phyloP scores from a whole-genome alignment of 495 filamentous ascomycete genomes.

The Apiosordaria backusii region DNA sequence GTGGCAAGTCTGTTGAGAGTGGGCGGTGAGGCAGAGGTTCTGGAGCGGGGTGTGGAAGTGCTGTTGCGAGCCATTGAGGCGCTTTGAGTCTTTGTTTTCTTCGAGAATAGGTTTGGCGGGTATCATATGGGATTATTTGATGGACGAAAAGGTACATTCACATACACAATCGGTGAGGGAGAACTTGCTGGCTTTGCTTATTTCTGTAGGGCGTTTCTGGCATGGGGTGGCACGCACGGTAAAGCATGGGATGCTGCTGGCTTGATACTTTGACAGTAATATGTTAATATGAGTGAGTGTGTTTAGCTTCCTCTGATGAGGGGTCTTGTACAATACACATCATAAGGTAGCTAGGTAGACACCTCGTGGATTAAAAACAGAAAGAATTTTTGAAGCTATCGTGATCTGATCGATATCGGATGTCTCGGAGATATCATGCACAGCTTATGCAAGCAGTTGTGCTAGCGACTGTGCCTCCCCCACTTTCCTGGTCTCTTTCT shows the following conservation, averaged over 20 bases:
- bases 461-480: neutral
- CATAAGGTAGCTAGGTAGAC: neutral
- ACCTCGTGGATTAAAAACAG: no score
- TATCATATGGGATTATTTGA: neutral
- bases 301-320: no score
- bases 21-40: conserved; percentile 41
- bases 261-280: neutral
- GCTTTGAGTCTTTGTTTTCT: conserved; percentile 47
- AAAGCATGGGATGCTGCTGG: neutral
- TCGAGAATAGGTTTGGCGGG: neutral
- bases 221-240: neutral
- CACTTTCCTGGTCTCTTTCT: neutral
- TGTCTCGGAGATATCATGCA: neutral
- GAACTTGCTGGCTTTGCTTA: neutral
- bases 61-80: conserved; percentile 73
- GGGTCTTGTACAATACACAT: neutral
- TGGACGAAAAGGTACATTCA: neutral
- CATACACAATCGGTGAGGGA: neutral
- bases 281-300: neutral
- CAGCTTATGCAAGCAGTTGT: neutral
- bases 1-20: conserved; percentile 74
- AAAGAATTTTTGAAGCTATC: no score
- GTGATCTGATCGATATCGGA: neutral
- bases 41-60: conserved; percentile 60
- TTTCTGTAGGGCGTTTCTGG: neutral